Base-by-base conservation (phyloP, 176 grass and related monocot species). In the Rhynchospora tenuis region DNA sequence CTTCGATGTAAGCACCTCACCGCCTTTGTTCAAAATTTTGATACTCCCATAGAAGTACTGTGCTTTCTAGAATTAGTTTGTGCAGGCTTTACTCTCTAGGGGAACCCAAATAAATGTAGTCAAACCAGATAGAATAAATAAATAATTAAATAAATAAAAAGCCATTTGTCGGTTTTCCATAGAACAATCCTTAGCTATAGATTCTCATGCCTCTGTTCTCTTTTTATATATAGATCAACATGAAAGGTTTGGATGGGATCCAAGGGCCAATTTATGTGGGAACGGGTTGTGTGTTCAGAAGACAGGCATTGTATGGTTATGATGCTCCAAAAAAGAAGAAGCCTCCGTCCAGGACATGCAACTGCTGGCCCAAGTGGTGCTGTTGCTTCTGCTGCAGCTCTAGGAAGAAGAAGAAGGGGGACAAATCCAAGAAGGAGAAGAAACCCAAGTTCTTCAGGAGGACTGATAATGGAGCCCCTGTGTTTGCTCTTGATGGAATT, bases 211-310 rank as follows among this genome's bases (percentile, higher is more conserved):
- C 63, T 86, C 51, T 80, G 17, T 84, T 80, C 63, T 83, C 42
- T 38, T 38, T 4, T 3, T 51, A 86, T 19, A 60, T 87, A 69
- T 88, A 97, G 94, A 97, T 97, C 66, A 97, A 97, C 84, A 97
- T 97, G 94, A 97, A 97, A 89, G 94, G 94, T 89, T 78, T 97
- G 86, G 94, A 97, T 76, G 94, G 94, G 12, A 97, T 97, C 91
- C 94, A 97, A 97, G 94, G 94, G 27, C 94, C 94, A 70, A 97
- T 97, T 67, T 97, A 97, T 87, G 94, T 97, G 17, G 94, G 94
- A 80, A 97, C 94, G 80, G 94, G 94, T 78, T 97, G 94, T 81
- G 89, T 91, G 33, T 97, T 97, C 59, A 88, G 88, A 86, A 87
- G 94, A 70, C 94, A 93, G 72, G 86, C 94, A 22, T 51, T 97